Base-by-base conservation (phyloP, 1,139 yeast species). In the Suhomyces taliae region DNA sequence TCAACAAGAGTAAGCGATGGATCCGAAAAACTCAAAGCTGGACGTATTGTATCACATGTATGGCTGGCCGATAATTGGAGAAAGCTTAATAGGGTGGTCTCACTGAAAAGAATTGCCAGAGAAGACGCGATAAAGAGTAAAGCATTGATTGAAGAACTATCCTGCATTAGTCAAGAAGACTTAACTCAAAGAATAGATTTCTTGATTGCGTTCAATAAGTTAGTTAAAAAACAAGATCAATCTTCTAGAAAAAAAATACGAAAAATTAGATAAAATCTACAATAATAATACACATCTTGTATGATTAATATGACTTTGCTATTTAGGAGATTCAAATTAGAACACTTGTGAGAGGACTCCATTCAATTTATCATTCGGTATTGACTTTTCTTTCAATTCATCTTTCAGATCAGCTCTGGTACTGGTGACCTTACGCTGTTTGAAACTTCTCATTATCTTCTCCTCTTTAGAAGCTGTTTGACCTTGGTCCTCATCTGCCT, bases 391-490 rank as follows among this genome's bases (percentile, higher is more conserved):
- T 59, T 84, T 83, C 43, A 78, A 67, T 36, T 70, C 64, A 3
- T 68, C 67, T 15, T 74, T 71, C 19, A 89, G 90, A 53, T 78
- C 81, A 1, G 90, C 87, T 57, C 93, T 78, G 10, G 78, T 77
- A 15, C 88, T 81, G 9, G 82, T 70, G 27, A 86, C 83, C 45
- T 74, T 75, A 50, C 88, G 75, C 62, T 86, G 95, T 51, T 78
- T 79, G 61, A 85, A 84, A 33, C 67, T 70, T 65, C 88, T 75
- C 56, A 82, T 72, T 2, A 78, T 60, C 1, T 64, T 57, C 9
- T 40, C 39, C 2, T 12, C 10, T 2, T n/a, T 26, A 29, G 29
- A 15, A 6, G 29, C 11, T n/a, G 24, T 10, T 31, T 14, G 14
- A 26, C 55, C 56, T 6, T 56, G 58, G 4, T 56, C 56, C 12